Evolutionary conservation across 495 filamentous ascomycete species (phyloP), one percentile per base, ranked within the genome.

Genomic region (Haplographium delicatum): DNA sequence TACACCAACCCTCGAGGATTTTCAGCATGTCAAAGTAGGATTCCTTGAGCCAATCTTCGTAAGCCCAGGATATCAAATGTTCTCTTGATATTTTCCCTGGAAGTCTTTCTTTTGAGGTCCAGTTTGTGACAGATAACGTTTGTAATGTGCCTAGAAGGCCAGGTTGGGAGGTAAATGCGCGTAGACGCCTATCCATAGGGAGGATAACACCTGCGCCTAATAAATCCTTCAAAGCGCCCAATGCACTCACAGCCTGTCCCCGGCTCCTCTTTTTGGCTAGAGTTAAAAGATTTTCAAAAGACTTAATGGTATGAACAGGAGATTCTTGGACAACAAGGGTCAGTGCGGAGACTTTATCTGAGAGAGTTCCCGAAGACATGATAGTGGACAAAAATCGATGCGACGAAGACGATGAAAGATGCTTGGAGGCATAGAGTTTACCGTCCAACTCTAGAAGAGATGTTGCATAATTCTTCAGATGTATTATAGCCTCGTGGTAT

Each of bases 261-360:
- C 94, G 82, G 61, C 87, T 96, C 57, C 86, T 86, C 67, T 98
- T 98, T 57, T 79, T 81, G 16, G 89, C 88, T 34, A 98, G 72
- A 0, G 67, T 72, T 35, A 96, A 73, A 34, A 98, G 73, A 47
- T 74, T 89, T 55, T 96, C 90, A 46, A 97, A 78, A 8, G 88
- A 83, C 56, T 91, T 94, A 44, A 79, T 84, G 41, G 88, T 96
- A 60, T 98, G 93, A 39, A 97, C 68, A 4, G 93, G 93, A 3
- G 93, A 97, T 62, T 97, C 93, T 69, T 98, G 93, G 11, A 95
- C 84, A 20, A 89, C 84, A 39, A 98, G 72, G 1, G 93, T 98
- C 57, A 96, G 69, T 5, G 93, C 93, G 2, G 94, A 96, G 24
- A 96, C 87, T 65, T 96, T 97, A 68, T 98, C 93, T 27, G 89